Evolutionary conservation across 805 yeast species (phyloP), one percentile per base, ranked within the genome.

Genomic region (Spathaspora passalidarum): DNA sequence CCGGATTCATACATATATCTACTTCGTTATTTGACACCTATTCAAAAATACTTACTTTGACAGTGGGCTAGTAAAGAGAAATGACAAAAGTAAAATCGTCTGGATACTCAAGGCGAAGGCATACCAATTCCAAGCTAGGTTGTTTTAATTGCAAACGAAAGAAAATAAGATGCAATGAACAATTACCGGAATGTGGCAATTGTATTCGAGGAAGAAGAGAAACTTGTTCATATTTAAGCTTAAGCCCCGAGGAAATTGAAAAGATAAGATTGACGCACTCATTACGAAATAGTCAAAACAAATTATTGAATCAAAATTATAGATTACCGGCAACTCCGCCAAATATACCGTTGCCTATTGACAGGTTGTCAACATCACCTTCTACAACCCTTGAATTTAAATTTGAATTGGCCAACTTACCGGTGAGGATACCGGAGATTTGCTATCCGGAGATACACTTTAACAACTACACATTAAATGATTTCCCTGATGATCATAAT

Each of bases 161-260:
- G 54, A 62, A 62, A 47, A 61, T 61, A 29, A 48, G 66, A 39
- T 63, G 68, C 49, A 65, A 63, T 50, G 68, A 63, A 49, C 53
- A 46, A 26, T 44, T 61, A 14, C 68, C 68, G 1, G 49, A 45
- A 25, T 63, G 68, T 55, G 52, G 49, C 11, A 62, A 60, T 46
- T 63, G 68, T 48, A 19, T 49, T 4, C 52, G 56, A 38, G 61
- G 66, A 8, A 60, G 59, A 48, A 51, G 52, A 40, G 60, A 57
- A 25, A 46, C 49, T 5, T 63, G 68, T 49, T 59, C 63, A n/a
- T 63, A 63, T 45, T 47, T 62, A 20, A 46, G 46, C 5, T 49
- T 63, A 29, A 38, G 45, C 19, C 36, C 37, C 7, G 29, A 44
- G 11, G 66, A 63, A 25, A 46, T 60, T 36, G 54, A 57, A 43